phyloP scores from a whole-genome alignment of 768 basidiomycete species.

The Lactarius hengduanensis region DNA sequence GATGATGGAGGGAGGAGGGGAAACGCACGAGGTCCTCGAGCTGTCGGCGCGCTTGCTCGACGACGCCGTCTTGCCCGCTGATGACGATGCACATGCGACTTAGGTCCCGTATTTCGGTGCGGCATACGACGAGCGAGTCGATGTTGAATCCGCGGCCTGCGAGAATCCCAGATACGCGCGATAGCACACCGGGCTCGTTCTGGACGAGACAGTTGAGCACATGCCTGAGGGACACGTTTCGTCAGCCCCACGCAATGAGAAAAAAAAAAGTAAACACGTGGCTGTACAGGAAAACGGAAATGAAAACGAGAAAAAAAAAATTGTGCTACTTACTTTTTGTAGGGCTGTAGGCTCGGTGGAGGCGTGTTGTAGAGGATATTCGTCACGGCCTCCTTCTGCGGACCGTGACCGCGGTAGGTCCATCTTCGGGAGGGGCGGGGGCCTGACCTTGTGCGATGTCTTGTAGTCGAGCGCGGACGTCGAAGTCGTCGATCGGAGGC shows the following conservation, averaged over 20 bases:
- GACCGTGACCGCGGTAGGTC: constrained; percentile 80
- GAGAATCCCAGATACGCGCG: constrained; percentile 94
- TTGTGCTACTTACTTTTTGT: constrained; percentile 64
- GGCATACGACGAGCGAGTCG: constrained; percentile 96
- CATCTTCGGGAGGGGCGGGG: constrained; percentile 82
- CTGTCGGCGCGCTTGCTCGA: constrained; percentile 94
- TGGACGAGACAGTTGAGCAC: constrained; percentile 97
- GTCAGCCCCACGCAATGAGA: not conserved
- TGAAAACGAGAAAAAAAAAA: no score
- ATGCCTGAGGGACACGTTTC: constrained; percentile 54
- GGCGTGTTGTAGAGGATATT: constrained; percentile 98
- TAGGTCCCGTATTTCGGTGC: constrained; percentile 95
- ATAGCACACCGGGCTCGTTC: constrained; percentile 99
- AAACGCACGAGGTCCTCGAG: constrained; percentile 88
- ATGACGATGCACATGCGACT: constrained; percentile 98
- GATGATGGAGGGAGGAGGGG: not conserved
- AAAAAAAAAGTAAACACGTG: constrained; percentile 14
- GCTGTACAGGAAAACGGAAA: constrained; percentile 11
- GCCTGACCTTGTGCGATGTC: constrained; percentile 60
- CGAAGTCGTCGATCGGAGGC: constrained; percentile 84
- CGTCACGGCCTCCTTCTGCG: constrained; percentile 95
- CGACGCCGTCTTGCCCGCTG: constrained; percentile 94
- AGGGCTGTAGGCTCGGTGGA: constrained; percentile 86
- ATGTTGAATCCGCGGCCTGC: constrained; percentile 98
- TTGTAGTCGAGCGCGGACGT: constrained; percentile 98